These are phyloP conservation scores for Plasmodium blacklocki DNA, from an alignment of 169 alveolate species.

Conservation along the genomic window DNA sequence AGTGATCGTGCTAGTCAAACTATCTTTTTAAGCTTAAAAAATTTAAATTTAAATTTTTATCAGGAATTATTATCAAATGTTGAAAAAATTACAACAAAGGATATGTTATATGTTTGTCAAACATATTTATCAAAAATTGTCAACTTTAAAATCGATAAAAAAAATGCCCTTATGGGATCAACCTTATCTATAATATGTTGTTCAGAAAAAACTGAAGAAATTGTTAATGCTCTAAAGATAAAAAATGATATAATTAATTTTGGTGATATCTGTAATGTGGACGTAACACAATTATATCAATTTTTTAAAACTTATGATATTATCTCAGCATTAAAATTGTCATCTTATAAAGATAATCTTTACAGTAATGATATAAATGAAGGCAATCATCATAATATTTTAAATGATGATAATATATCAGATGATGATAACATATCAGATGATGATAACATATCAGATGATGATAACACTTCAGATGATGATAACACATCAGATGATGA, in stretches of 20 bases:
- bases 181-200: slow-evolving; percentile 45
- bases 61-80: slow-evolving; percentile 5
- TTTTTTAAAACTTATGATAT: slow-evolving; percentile 28
- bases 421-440: background rate
- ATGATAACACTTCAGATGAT: background rate
- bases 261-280: slow-evolving; percentile 25
- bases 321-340: background rate
- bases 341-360: background rate
- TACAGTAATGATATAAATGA: background rate
- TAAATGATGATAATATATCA: background rate
- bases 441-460: background rate
- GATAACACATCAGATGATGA: slow-evolving; percentile 3
- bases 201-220: slow-evolving; percentile 47
- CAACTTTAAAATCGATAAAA: slow-evolving; percentile 20
- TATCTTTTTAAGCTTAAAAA: slow-evolving; percentile 76
- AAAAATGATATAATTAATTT: slow-evolving; percentile 3
- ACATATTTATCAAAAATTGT: slow-evolving; percentile 42
- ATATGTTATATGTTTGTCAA: slow-evolving; percentile 13
- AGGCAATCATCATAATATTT: background rate
- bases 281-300: slow-evolving; percentile 21
- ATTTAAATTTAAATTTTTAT: slow-evolving; percentile 65
- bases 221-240: slow-evolving; percentile 4
- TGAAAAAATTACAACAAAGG: slow-evolving; percentile 22
- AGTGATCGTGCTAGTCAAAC: slow-evolving; percentile 80
- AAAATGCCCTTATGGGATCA: slow-evolving; percentile 45